phyloP scores from a whole-genome alignment of 306 rosid species.

The Casuarina glauca region DNA sequence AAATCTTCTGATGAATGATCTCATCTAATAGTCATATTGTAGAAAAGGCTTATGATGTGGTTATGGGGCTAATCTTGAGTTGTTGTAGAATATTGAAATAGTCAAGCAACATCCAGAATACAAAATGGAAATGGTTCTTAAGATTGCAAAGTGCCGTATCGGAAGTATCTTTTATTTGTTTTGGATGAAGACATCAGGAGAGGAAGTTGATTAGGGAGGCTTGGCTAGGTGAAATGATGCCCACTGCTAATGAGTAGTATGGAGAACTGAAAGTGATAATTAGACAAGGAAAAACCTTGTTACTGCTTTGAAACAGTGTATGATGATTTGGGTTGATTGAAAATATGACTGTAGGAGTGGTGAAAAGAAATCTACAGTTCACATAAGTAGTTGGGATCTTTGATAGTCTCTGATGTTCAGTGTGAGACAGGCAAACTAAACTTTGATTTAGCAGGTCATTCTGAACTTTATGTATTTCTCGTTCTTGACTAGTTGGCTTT shows the following conservation, averaged over 20 bases:
- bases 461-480: not conserved
- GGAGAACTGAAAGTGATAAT: not conserved
- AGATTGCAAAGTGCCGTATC: not conserved
- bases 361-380: not conserved
- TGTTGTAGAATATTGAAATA: slow-evolving; percentile 2
- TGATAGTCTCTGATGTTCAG: not conserved
- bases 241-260: not conserved
- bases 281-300: not conserved
- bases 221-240: not conserved
- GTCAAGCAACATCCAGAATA: not conserved
- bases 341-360: not conserved
- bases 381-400: not conserved
- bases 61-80: not conserved
- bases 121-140: not conserved
- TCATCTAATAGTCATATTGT: not conserved
- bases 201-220: not conserved
- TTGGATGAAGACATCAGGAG: not conserved
- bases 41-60: not conserved
- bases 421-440: not conserved
- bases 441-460: not conserved
- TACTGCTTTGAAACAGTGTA: not conserved
- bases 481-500: not conserved
- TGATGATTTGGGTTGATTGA: not conserved
- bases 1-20: not conserved
- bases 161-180: not conserved